Conservation (phyloP, 805 yeast genomes). For the Maudiozyma saulgeensis region DNA sequence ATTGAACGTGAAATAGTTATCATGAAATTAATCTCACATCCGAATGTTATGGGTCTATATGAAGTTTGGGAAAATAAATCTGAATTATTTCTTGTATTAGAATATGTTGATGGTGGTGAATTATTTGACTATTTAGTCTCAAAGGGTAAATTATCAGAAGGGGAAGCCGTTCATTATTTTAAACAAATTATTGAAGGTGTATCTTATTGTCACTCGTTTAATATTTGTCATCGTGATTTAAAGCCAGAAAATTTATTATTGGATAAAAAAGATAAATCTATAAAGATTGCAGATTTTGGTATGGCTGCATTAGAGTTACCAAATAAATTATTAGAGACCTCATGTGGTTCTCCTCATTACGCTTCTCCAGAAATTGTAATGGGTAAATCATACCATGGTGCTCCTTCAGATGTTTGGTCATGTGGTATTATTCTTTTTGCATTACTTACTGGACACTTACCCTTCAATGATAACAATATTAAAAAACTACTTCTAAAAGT, state of each 20-base stretch:
- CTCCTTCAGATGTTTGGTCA: conserved; percentile 82
- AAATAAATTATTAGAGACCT: conserved; percentile 62
- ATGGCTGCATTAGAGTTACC: conserved; percentile 80
- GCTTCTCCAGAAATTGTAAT: conserved; percentile 82
- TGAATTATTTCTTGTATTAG: conserved; percentile 70
- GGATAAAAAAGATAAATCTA: conserved; percentile 51
- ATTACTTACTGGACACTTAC: conserved; percentile 67
- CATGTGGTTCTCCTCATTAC: conserved; percentile 84
- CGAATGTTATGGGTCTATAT: conserved; percentile 84
- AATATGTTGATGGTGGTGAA: conserved; percentile 86
- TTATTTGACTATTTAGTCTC: conserved; percentile 62
- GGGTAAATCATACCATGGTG: conserved; percentile 71
- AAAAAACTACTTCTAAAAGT: conserved; percentile 62
- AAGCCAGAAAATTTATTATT: conserved; percentile 72
- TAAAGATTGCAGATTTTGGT: conserved; percentile 79
- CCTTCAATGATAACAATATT: conserved; percentile 76
- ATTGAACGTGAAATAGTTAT: conserved; percentile 95
- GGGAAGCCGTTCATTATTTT: conserved; percentile 68
- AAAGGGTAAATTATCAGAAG: conserved; percentile 60
- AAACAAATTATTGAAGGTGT: conserved; percentile 72
- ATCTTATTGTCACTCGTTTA: conserved; percentile 70
- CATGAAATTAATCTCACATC: conserved; percentile 90
- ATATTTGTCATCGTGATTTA: conserved; percentile 73
- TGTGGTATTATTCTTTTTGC: conserved; percentile 81
- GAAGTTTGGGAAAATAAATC: conserved; percentile 98